These are phyloP conservation scores for Globisporangium megalacanthum DNA, from an alignment of 352 stramenopile species.

Conservation along the genomic window DNA sequence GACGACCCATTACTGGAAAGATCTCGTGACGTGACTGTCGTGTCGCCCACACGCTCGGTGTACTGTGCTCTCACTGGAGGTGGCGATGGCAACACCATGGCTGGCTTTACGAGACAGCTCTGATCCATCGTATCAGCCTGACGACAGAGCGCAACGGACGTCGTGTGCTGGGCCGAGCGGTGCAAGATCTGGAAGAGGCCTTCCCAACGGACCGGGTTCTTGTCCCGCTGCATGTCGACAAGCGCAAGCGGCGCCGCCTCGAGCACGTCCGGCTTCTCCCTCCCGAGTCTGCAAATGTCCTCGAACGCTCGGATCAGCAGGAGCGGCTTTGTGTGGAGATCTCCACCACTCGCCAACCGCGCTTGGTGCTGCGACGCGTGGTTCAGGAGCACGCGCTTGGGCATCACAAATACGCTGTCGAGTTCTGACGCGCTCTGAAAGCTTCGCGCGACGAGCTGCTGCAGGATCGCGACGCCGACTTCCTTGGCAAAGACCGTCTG, in stretches of 20 bases:
- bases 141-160: slow-evolving; percentile 14
- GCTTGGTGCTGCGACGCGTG: neutral
- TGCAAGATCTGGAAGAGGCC: slow-evolving; percentile 41
- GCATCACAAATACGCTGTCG: slow-evolving; percentile 5
- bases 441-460: slow-evolving; percentile 8
- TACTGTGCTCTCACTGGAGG: neutral
- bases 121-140: neutral
- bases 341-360: neutral
- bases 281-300: slow-evolving; percentile 28
- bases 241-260: slow-evolving; percentile 35
- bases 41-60: neutral
- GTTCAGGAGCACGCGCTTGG: slow-evolving; percentile 8
- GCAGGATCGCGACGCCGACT: slow-evolving; percentile 12
- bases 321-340: slow-evolving; percentile 10
- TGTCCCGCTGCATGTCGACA: slow-evolving; percentile 28
- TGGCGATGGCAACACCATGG: neutral
- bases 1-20: neutral
- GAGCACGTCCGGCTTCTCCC: slow-evolving; percentile 25
- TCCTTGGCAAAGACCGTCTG: slow-evolving; percentile 13
- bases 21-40: neutral
- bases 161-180: slow-evolving; percentile 20
- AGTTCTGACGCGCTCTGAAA: slow-evolving; percentile 5
- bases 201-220: slow-evolving; percentile 26
- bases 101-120: neutral
- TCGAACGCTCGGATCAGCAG: slow-evolving; percentile 25